Conservation (phyloP, 352 stramenopile species). For the Phytophthora cryptogea region DNA sequence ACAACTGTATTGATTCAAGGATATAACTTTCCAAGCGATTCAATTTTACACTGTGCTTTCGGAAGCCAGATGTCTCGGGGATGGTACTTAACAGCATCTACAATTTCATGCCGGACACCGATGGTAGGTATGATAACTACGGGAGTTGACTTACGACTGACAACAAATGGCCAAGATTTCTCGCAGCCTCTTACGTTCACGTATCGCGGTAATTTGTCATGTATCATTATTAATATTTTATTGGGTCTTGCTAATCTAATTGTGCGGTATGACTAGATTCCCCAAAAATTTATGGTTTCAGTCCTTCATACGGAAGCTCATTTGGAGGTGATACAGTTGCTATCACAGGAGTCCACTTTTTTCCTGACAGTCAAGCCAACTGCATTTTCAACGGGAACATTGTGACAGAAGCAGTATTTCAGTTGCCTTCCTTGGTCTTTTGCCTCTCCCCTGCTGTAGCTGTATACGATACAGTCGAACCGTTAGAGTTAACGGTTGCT, state of each 20-base stretch:
- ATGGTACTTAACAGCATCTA: constrained; percentile 31
- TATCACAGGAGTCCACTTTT: constrained; percentile 45
- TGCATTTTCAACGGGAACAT: constrained; percentile 52
- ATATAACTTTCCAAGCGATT: constrained; percentile 33
- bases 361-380: constrained; percentile 20
- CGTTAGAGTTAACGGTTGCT: constrained; percentile 22
- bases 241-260: not conserved
- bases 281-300: constrained; percentile 35
- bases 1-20: constrained; percentile 43
- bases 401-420: constrained; percentile 27
- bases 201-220: constrained; percentile 48
- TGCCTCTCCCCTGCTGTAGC: constrained; percentile 37
- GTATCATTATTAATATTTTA: not conserved
- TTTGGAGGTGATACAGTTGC: constrained; percentile 29
- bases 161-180: constrained; percentile 62
- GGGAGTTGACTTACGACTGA: constrained; percentile 46
- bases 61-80: constrained; percentile 22
- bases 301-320: constrained; percentile 29
- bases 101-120: constrained; percentile 34
- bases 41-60: constrained; percentile 42
- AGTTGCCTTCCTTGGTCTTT: constrained; percentile 29
- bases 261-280: constrained; percentile 32
- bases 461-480: not conserved
- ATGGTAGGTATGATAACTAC: not conserved
- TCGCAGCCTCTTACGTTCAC: constrained; percentile 40